A percentile compares a stretch with the other conserved stretches of the same genome.
phyloP scores from a whole-genome alignment of 441 rosid genomes.

The Populus trichocarpa region DNA sequence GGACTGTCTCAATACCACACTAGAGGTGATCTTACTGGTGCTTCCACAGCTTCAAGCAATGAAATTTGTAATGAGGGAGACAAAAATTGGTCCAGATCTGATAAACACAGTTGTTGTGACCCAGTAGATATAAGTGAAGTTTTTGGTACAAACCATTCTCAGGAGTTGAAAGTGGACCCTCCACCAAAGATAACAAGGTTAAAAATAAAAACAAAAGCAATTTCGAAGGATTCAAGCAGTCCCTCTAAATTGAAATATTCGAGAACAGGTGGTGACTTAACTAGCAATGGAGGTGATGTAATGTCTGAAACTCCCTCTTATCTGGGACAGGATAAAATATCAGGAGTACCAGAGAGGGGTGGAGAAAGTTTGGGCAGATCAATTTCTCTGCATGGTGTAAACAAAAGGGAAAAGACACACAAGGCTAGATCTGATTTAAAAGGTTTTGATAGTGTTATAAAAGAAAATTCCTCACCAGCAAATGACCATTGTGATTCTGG shows the following conservation, averaged over 20 bases:
- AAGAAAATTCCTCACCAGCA: constrained; percentile 28
- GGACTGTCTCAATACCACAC: constrained; percentile 29
- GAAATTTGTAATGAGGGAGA: constrained; percentile 15
- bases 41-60: constrained; percentile 21
- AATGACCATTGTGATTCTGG: constrained; percentile 29
- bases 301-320: constrained; percentile 26
- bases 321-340: constrained; percentile 22
- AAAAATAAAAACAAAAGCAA: constrained; percentile 49
- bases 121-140: constrained; percentile 20
- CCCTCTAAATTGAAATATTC: constrained; percentile 32
- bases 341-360: constrained; percentile 21
- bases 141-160: constrained; percentile 30
- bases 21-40: constrained; percentile 26
- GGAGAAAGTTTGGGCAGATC: constrained; percentile 30
- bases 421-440: constrained; percentile 24
- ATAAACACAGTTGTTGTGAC: constrained; percentile 17
- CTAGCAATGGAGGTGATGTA: constrained; percentile 26
- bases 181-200: constrained; percentile 50
- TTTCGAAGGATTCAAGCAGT: constrained; percentile 31
- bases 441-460: constrained; percentile 25
- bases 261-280: constrained; percentile 29
- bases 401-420: constrained; percentile 20
- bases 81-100: constrained; percentile 18
- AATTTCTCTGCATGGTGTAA: constrained; percentile 21
- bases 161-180: constrained; percentile 40